A percentile compares a stretch with the other conserved stretches of the same genome.
Conservation (phyloP, 441 rosid genomes). For the Mallotus japonicus region DNA sequence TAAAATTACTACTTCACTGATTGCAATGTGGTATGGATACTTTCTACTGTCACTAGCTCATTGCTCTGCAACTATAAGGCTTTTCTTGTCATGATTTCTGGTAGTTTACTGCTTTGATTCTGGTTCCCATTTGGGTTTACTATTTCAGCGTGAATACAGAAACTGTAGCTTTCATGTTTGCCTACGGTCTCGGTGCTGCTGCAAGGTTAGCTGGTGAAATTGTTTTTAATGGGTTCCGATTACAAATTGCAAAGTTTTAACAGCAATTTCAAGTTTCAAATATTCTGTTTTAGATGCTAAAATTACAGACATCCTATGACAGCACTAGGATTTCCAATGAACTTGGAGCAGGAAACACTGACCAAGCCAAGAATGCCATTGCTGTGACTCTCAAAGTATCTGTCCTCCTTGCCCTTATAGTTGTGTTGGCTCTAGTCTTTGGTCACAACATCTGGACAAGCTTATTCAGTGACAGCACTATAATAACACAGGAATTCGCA, state of each 20-base stretch:
- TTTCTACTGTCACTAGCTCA: neutral
- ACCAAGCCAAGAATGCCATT: constrained; percentile 64
- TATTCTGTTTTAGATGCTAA: neutral
- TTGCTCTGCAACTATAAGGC: neutral
- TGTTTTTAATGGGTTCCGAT: no score
- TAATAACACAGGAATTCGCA: constrained; percentile 42
- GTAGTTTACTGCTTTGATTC: no score
- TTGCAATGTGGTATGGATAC: constrained; percentile 62
- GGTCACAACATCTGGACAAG: constrained; percentile 66
- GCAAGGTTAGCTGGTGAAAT: constrained; percentile 44
- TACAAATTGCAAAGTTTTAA: no score
- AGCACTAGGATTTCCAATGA: constrained; percentile 83
- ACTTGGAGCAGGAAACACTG: constrained; percentile 57
- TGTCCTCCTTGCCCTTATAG: constrained; percentile 39
- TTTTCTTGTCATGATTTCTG: no score
- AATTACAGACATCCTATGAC: constrained; percentile 6
- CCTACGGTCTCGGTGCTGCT: constrained; percentile 62
- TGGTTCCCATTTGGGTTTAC: neutral
- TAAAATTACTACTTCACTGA: constrained; percentile 51
- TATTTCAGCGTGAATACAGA: constrained; percentile 54
- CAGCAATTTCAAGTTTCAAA: neutral
- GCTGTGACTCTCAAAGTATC: constrained; percentile 50
- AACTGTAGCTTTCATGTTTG: constrained; percentile 53
- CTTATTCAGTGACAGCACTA: constrained; percentile 45
- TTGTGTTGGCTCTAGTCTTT: constrained; percentile 43